Base-by-base conservation (phyloP, 2,329 filamentous ascomycete species). In the Fusarium torreyae region DNA sequence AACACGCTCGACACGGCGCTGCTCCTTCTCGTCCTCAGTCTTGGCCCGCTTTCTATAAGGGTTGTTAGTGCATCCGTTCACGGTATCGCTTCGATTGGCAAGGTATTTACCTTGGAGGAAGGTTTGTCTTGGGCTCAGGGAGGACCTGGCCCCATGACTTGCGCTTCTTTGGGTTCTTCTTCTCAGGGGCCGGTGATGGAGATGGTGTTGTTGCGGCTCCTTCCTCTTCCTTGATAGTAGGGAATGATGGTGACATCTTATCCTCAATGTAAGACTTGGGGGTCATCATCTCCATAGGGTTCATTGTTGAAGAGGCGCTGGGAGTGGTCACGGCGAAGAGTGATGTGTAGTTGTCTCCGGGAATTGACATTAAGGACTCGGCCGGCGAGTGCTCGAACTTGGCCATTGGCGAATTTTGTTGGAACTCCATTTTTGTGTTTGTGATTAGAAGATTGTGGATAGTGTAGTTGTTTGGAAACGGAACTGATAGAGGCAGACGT, bases 81-180 rank as follows among this genome's bases (percentile, higher is more conserved):
- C 11, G 22, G 46, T 2, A 20, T 55, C 17, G 46, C 18, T 46
- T 22, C 14, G 24, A 40, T 15, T 5, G 20, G 15, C 26, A 11
- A 20, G 31, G 28, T 31, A 77, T 84, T 77, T 88, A 93, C 91
- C 94, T 91, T 39, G 95, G 95, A 65, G 95, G 95, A 9, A 98
- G 89, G 77, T 95, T 97, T 33, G 96, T 98, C 87, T 98, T 98
- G 43, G 96, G 96, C 77, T 97, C 93, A 18, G 96, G 96, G 40
- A 98, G 89, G 79, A 97, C 93, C 81, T 99, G 96, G 50, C 96
- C 96, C 96, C 96, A 99, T 49, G 96, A 98, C 84, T 98, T 99
- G 76, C 96, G 88, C 89, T 98, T 98, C 89, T 98, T 98, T 36
- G 87, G 83, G 1, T 88, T 86, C 84, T 93, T 96, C 86, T 92